Base-by-base conservation (phyloP, 148 eudicot species). In the Simmondsia chinensis region DNA sequence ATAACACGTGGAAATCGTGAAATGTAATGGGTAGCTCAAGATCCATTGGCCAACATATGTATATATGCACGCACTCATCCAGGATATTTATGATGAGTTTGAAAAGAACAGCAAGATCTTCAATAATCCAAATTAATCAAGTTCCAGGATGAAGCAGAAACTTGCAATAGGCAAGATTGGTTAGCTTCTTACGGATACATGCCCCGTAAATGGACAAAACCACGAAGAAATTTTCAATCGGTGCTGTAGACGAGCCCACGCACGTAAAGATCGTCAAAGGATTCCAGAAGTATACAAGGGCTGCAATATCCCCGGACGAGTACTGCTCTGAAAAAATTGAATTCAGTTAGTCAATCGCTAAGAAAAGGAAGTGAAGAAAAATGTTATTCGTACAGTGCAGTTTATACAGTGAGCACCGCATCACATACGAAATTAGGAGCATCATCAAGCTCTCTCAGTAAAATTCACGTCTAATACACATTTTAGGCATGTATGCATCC, bases 231-330 rank as follows among this genome's bases (percentile, higher is more conserved):
- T 82, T 91, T 43, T 91, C 97, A 39, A 85, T 43, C 18, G 97
- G 95, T 7, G 95, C 68, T 18, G 95, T 82, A 14, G 89, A 74
- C 40, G 72, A 76, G 21, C 97, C 97, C 63, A 85, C 71, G 47
- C 94, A 85, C 10, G 95, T 69, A 33, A 85, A 37, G 31, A 91
- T 76, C 32, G 97, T 82, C 52, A 82, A 79, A 56, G 97, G 97
- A 70, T 91, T 91, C 95, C 95, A 91, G 45, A 91, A 58, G 59
- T 85, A 91, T 43, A 82, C 76, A 46, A 91, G 83, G 46, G 94
- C 85, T 47, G 95, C 95, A 57, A 85, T 64, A 65, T 91, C 88
- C 40, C 95, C 97, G 28, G 81, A 76, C 5, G 70, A 65, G 50
- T 79, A 58, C 40, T 48, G 26, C 39, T 66, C 94, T 91, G 83